These are phyloP conservation scores for Dactylella cylindrospora DNA, from an alignment of 2,329 filamentous ascomycete genomes.

Conservation along the genomic window DNA sequence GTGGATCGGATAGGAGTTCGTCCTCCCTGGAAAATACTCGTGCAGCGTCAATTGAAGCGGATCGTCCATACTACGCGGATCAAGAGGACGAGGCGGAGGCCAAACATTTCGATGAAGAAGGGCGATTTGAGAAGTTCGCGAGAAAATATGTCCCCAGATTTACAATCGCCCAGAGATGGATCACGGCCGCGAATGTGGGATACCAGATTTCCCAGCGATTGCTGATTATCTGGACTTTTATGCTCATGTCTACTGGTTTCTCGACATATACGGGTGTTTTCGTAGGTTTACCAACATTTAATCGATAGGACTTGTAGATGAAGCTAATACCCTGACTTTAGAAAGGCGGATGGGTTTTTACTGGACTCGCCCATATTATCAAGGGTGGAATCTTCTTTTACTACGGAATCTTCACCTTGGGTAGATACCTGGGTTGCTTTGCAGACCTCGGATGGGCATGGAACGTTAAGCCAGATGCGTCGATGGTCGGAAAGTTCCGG, in stretches of 20 bases:
- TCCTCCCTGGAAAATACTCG: too few relatives aligned
- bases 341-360: conserved; percentile 72
- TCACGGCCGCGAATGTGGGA: conserved; percentile 56
- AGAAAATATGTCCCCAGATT: conserved; percentile 34
- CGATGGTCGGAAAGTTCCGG: conserved; percentile 64
- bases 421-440: conserved; percentile 87
- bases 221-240: conserved; percentile 75
- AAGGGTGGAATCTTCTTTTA: conserved; percentile 95
- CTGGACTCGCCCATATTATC: conserved; percentile 86
- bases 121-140: conserved; percentile 25
- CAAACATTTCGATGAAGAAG: conserved; percentile 23
- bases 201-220: conserved; percentile 74
- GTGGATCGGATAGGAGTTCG: conserved; percentile 37
- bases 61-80: conserved; percentile 18
- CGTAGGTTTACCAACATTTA: conserved; percentile 59
- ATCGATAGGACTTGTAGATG: not conserved
- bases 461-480: conserved; percentile 70
- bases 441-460: conserved; percentile 80
- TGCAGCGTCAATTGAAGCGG: conserved; percentile 32
- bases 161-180: conserved; percentile 25
- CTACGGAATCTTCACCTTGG: conserved; percentile 82
- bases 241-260: conserved; percentile 70
- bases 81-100: conserved; percentile 28
- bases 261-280: conserved; percentile 81
- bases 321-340: conserved; percentile 50